Percentiles rank a stretch among this genome's conserved stretches.
These are phyloP conservation scores for Ensete glaucum DNA, from an alignment of 176 grass and related monocot genomes.

Conservation along the genomic window DNA sequence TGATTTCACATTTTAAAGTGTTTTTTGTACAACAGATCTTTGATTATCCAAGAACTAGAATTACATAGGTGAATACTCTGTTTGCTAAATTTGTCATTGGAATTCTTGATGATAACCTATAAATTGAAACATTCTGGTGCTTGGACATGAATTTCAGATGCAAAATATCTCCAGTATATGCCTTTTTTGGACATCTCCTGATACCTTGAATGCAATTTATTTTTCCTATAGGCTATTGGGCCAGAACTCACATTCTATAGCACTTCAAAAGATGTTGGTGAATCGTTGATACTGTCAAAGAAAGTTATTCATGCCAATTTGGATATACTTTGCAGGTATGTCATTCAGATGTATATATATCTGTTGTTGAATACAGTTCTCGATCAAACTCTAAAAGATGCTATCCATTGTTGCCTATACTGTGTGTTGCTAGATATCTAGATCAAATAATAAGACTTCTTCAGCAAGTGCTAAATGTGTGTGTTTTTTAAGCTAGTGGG, in stretches of 20 bases:
- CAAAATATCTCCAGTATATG: background rate
- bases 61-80: no score
- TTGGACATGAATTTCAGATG: background rate
- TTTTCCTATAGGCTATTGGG: conserved; percentile 67
- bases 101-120: background rate
- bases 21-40: background rate
- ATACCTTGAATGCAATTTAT: conserved; percentile 5
- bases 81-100: background rate
- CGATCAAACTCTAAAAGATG: background rate
- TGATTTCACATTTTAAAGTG: background rate
- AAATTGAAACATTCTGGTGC: background rate
- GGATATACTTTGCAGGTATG: conserved; percentile 82
- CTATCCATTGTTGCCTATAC: no score
- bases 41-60: background rate
- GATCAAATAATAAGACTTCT: no score
- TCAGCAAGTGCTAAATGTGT: no score
- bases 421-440: no score
- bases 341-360: background rate
- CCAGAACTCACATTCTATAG: conserved; percentile 96
- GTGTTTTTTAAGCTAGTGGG: no score
- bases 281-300: conserved; percentile 54
- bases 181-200: background rate
- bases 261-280: conserved; percentile 63
- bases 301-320: conserved; percentile 92
- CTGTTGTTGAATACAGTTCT: background rate